Evolutionary conservation across 768 basidiomycete genomes (phyloP).

Genomic region (Kwoniella bestiolae): DNA sequence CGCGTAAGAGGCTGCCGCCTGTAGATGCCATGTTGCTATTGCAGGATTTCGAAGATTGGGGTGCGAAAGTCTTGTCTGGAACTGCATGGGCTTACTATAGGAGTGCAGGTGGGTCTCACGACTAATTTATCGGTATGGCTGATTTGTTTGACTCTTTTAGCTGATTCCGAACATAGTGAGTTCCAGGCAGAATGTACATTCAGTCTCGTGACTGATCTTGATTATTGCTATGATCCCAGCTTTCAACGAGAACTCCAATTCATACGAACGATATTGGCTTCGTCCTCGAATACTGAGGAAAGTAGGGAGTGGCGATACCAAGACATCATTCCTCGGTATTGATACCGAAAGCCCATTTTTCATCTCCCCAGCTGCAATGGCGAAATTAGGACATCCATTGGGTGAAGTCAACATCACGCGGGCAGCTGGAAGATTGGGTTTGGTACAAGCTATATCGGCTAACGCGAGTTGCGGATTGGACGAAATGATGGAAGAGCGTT

Average conservation of each 20-base stretch:
- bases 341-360: conserved; percentile 45
- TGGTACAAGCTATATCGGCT: conserved; percentile 68
- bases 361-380: conserved; percentile 56
- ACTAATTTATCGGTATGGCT: too few species aligned
- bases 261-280: conserved; percentile 42
- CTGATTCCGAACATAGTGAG: conserved; percentile 51
- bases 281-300: conserved; percentile 48
- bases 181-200: background rate
- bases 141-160: conserved; percentile 5
- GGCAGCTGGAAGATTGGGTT: conserved; percentile 67
- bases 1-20: conserved; percentile 48
- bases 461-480: conserved; percentile 56
- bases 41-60: conserved; percentile 57
- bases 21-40: conserved; percentile 56
- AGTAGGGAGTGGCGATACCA: conserved; percentile 25
- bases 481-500: background rate
- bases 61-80: conserved; percentile 55
- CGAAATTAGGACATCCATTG: conserved; percentile 73
- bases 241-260: conserved; percentile 42
- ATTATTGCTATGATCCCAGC: conserved; percentile 26
- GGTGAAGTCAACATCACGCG: conserved; percentile 82
- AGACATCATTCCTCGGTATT: conserved; percentile 47
- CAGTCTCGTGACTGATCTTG: background rate
- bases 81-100: conserved; percentile 59
- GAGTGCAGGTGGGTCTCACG: conserved; percentile 23